phyloP scores from a whole-genome alignment of 768 basidiomycete species.

The Naganishia onofrii region DNA sequence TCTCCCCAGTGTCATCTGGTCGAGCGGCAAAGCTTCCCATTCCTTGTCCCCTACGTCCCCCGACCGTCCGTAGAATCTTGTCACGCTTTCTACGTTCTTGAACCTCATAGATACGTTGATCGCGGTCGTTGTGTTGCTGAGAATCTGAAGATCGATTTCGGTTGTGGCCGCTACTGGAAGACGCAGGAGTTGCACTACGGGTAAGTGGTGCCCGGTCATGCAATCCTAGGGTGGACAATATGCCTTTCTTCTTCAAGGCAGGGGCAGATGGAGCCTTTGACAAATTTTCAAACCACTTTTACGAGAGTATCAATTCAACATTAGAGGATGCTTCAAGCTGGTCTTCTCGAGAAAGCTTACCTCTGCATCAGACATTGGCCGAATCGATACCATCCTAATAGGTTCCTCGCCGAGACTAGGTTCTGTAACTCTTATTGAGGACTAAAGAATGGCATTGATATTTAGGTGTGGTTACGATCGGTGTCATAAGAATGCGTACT shows the following conservation, averaged over 20 bases:
- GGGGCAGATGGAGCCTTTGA: slow-evolving; percentile 30
- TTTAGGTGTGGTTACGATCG: neutral
- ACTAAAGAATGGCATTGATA: slow-evolving; percentile 30
- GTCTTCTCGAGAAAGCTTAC: neutral
- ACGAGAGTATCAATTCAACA: neutral
- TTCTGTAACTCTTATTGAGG: slow-evolving; percentile 47
- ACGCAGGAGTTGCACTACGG: neutral
- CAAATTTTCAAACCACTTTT: slow-evolving; percentile 32
- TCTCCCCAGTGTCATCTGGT: neutral
- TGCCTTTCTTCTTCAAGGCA: slow-evolving; percentile 3
- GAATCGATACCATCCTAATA: slow-evolving; percentile 44
- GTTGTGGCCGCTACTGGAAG: neutral
- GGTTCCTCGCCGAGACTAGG: slow-evolving; percentile 48
- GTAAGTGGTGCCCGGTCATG: neutral
- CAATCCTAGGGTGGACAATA: slow-evolving; percentile 5
- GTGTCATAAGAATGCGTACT: slow-evolving; percentile 17
- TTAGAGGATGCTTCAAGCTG: neutral
- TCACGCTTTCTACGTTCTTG: slow-evolving; percentile 37
- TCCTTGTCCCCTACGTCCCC: slow-evolving; percentile 30
- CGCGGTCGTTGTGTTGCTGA: neutral
- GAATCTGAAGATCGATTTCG: slow-evolving; percentile 1
- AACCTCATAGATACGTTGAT: slow-evolving; percentile 27
- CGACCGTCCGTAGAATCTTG: slow-evolving; percentile 35
- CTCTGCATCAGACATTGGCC: slow-evolving; percentile 49
- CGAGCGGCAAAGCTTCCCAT: slow-evolving; percentile 12